phyloP scores from a whole-genome alignment of 2,329 filamentous ascomycete species.

The Albifimbria verrucaria region DNA sequence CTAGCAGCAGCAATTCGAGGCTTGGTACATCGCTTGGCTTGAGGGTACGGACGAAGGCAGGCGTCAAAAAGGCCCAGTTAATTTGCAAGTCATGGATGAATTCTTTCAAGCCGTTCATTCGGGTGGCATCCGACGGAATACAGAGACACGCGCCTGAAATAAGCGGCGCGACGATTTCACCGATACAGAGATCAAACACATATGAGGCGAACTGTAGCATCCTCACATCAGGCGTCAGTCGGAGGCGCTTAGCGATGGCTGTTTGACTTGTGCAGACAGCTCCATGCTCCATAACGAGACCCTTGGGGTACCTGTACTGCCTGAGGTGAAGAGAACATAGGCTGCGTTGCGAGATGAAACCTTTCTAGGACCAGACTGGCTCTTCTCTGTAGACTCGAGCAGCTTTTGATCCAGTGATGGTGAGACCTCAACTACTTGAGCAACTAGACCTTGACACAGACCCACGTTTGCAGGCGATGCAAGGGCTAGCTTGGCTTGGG shows the following conservation, averaged over 20 bases:
- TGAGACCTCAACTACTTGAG: neutral
- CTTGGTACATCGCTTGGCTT: slow-evolving; percentile 9
- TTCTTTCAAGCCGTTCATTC: slow-evolving; percentile 5
- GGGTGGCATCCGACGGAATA: slow-evolving; percentile 17
- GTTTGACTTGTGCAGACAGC: slow-evolving; percentile 1
- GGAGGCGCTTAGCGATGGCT: neutral
- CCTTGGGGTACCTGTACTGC: slow-evolving; percentile 15
- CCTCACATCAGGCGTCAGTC: neutral
- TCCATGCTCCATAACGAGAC: slow-evolving; percentile 12
- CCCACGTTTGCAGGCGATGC: neutral
- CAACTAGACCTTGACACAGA: neutral
- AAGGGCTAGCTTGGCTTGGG: neutral
- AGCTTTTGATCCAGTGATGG: neutral
- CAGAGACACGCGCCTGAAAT: slow-evolving; percentile 18
- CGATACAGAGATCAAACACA: slow-evolving; percentile 9
- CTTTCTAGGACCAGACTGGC: neutral
- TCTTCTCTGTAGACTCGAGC: neutral
- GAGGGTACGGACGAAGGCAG: slow-evolving; percentile 14
- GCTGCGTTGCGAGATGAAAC: neutral
- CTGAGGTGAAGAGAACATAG: slow-evolving; percentile 15
- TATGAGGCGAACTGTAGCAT: slow-evolving; percentile 12
- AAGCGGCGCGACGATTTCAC: slow-evolving; percentile 9
- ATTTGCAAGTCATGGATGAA: slow-evolving; percentile 11
- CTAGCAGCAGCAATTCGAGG: slow-evolving; percentile 12
- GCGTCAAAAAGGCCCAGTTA: slow-evolving; percentile 19